Percentiles rank a stretch among this genome's conserved stretches.
These are phyloP conservation scores for Rhizopus sp. DNA, from an alignment of 371 early-diverging fungal genomes.

Conservation along the genomic window DNA sequence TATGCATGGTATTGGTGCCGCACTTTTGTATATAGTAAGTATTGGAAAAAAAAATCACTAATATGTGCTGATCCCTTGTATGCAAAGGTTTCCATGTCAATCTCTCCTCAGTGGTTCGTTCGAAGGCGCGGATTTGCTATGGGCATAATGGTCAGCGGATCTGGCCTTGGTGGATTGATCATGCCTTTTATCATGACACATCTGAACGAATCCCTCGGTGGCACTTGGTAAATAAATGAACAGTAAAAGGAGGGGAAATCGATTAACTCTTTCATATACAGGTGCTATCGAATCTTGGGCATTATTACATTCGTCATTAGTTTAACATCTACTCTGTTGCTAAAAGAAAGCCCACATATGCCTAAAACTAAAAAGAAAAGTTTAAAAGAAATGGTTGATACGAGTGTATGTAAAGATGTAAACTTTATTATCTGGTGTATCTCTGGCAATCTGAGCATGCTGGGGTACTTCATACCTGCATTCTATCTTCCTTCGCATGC, in stretches of 20 bases:
- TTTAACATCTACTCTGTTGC: slow-evolving; percentile 32
- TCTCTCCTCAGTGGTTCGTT: slow-evolving; percentile 79
- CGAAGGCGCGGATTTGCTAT: slow-evolving; percentile 71
- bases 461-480: slow-evolving; percentile 42
- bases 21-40: slow-evolving; percentile 22
- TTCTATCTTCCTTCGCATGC: slow-evolving; percentile 46
- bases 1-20: slow-evolving; percentile 52
- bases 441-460: slow-evolving; percentile 32
- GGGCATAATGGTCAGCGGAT: slow-evolving; percentile 76
- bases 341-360: slow-evolving; percentile 36
- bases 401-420: slow-evolving; percentile 20
- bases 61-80: neutral
- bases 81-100: slow-evolving; percentile 38
- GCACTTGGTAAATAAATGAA: slow-evolving; percentile 41
- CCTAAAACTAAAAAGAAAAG: slow-evolving; percentile 16
- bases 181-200: slow-evolving; percentile 66
- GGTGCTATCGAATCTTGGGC: slow-evolving; percentile 57
- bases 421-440: slow-evolving; percentile 36
- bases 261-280: slow-evolving; percentile 2
- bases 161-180: slow-evolving; percentile 78
- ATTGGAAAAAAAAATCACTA: neutral
- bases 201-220: slow-evolving; percentile 58
- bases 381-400: slow-evolving; percentile 14
- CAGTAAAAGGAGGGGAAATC: neutral
- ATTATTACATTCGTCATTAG: slow-evolving; percentile 49